Conservation (phyloP, 1,284 basidiomycete species). For the Microbotryomycetes sp. region DNA sequence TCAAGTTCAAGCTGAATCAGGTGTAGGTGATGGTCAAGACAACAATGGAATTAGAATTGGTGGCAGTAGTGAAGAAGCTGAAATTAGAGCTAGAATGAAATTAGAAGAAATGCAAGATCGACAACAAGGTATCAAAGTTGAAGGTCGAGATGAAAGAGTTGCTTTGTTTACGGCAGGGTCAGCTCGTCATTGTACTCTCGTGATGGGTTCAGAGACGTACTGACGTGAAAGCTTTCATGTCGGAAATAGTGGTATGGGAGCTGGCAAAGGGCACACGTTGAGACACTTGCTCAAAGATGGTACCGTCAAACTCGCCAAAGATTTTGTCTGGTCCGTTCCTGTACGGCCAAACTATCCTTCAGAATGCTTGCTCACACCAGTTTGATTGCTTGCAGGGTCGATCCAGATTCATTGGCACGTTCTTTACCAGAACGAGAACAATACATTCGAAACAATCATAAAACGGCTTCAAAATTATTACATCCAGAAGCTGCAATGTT, state of each 20-base stretch:
- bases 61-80: neutral
- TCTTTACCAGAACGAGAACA: constrained; percentile 34
- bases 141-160: neutral
- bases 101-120: neutral
- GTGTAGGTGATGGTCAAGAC: neutral
- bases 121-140: neutral
- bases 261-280: constrained; percentile 36
- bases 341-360: neutral
- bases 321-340: constrained; percentile 33
- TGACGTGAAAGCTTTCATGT: neutral
- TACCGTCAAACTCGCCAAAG: constrained; percentile 24
- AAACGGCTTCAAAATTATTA: constrained; percentile 24
- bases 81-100: neutral
- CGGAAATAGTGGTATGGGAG: constrained; percentile 33
- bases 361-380: neutral
- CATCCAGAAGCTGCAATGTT: constrained; percentile 35
- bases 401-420: constrained; percentile 35
- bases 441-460: constrained; percentile 25
- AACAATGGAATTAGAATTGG: neutral
- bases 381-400: constrained; percentile 28
- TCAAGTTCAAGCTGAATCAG: neutral
- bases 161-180: constrained; percentile 29
- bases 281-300: constrained; percentile 24
- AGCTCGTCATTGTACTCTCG: neutral
- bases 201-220: neutral